Evolutionary conservation across 1,139 yeast species (phyloP).

Genomic region (Kodamaea sp.): DNA sequence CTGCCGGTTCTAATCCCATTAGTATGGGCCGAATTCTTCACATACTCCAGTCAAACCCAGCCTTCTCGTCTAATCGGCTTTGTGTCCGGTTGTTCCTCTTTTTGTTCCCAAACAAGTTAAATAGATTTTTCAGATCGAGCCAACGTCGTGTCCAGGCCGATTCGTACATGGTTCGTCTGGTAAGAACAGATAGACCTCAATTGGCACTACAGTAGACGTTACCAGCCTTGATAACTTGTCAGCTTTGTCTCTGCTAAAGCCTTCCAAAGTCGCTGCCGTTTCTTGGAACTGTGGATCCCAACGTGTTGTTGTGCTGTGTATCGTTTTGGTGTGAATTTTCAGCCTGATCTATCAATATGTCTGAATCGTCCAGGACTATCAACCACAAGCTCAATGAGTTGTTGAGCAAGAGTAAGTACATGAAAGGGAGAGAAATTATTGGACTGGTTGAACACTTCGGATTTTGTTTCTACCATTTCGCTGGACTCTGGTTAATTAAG

Average conservation of each 20-base stretch:
- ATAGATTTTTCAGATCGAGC: slow-evolving; percentile 8
- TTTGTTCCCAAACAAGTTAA: slow-evolving; percentile 8
- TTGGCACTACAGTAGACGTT: background rate
- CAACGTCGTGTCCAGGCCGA: slow-evolving; percentile 11
- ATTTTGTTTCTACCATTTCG: background rate
- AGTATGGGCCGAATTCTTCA: background rate
- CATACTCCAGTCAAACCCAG: background rate
- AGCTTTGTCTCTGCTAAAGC: too few species aligned
- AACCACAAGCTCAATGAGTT: slow-evolving; percentile 49
- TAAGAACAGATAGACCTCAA: background rate
- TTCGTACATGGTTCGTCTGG: background rate
- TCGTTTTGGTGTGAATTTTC: too few species aligned
- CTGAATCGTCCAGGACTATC: slow-evolving; percentile 45
- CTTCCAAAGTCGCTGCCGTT: too few species aligned
- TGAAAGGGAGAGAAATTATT: too few species aligned
- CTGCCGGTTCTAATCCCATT: background rate
- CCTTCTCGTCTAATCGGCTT: slow-evolving; percentile 9
- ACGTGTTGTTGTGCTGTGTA: too few species aligned
- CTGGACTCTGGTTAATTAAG: background rate
- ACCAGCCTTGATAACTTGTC: background rate
- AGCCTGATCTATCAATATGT: slow-evolving; percentile 17
- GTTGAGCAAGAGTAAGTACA: slow-evolving; percentile 42
- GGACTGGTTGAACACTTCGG: too few species aligned
- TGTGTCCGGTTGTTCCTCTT: slow-evolving; percentile 5
- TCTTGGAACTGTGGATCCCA: too few species aligned